These are phyloP conservation scores for Paulownia fortunei DNA, from an alignment of 257 asterid genomes.

Conservation along the genomic window DNA sequence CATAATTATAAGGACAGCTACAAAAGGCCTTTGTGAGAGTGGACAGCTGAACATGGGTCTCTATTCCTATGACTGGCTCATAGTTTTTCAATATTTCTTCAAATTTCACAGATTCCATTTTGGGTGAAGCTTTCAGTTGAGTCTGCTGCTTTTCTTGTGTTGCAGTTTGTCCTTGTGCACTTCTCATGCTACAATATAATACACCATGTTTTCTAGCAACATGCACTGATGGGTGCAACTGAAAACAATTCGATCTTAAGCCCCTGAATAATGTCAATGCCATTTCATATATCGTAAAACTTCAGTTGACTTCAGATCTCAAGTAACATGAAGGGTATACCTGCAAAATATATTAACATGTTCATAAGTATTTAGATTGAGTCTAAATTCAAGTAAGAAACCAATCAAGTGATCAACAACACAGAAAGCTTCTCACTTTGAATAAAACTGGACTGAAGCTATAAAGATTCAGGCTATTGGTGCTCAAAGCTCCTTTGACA, in stretches of 20 bases:
- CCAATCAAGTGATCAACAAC: background rate
- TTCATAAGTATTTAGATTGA: constrained; percentile 2
- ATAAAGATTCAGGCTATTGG: constrained; percentile 11
- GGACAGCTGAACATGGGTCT: constrained; percentile 89
- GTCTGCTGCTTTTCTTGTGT: constrained; percentile 65
- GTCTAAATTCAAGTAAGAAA: constrained; percentile 1
- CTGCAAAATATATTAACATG: constrained; percentile 22
- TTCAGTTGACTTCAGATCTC: constrained; percentile 27
- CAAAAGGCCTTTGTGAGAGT: constrained; percentile 65
- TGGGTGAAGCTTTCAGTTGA: constrained; percentile 48
- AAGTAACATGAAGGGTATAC: constrained; percentile 19
- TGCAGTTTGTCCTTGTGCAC: constrained; percentile 53
- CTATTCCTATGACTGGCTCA: constrained; percentile 92
- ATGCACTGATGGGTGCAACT: constrained; percentile 61
- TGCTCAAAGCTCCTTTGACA: background rate
- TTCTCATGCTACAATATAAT: constrained; percentile 49
- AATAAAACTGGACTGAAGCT: background rate
- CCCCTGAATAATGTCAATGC: constrained; percentile 82
- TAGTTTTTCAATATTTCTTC: constrained; percentile 67
- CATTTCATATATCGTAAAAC: constrained; percentile 46
- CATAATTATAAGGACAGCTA: constrained; percentile 69
- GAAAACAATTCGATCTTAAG: constrained; percentile 56
- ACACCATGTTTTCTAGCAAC: constrained; percentile 55
- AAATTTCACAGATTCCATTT: constrained; percentile 42
- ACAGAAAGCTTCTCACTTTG: constrained; percentile 1